Evolutionary conservation across 2,329 filamentous ascomycete genomes (phyloP).

Genomic region (Kalaharituber pfeilii): DNA sequence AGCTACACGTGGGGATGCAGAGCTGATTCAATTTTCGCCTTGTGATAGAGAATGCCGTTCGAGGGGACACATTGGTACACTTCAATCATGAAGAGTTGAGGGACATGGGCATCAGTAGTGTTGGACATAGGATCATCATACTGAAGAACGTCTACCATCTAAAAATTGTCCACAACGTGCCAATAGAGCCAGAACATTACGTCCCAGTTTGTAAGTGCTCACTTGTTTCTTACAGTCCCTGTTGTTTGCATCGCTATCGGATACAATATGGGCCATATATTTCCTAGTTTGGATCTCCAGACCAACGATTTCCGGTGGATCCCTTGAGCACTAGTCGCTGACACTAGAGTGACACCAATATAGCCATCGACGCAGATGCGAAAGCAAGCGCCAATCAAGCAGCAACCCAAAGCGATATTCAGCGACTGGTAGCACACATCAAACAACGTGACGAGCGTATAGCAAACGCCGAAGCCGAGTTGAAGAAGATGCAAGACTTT

Average conservation of each 20-base stretch:
- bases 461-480: conserved; percentile 61
- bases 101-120: conserved; percentile 81
- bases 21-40: conserved; percentile 22
- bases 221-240: neutral
- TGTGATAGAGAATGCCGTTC: conserved; percentile 76
- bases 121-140: conserved; percentile 85
- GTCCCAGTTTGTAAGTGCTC: conserved; percentile 62
- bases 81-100: conserved; percentile 85
- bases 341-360: neutral
- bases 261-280: neutral
- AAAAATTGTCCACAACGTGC: conserved; percentile 83
- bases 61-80: conserved; percentile 76
- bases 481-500: conserved; percentile 71
- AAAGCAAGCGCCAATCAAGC: conserved; percentile 75
- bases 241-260: neutral
- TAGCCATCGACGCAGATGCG: conserved; percentile 43
- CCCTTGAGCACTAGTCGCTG: neutral
- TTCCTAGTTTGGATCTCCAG: neutral
- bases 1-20: neutral
- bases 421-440: conserved; percentile 75
- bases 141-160: conserved; percentile 92
- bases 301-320: neutral
- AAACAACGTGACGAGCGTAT: conserved; percentile 82
- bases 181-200: conserved; percentile 84
- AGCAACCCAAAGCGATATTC: conserved; percentile 84